Base-by-base conservation (phyloP, 768 basidiomycete genomes). In the Macrolepiota fuliginosa region DNA sequence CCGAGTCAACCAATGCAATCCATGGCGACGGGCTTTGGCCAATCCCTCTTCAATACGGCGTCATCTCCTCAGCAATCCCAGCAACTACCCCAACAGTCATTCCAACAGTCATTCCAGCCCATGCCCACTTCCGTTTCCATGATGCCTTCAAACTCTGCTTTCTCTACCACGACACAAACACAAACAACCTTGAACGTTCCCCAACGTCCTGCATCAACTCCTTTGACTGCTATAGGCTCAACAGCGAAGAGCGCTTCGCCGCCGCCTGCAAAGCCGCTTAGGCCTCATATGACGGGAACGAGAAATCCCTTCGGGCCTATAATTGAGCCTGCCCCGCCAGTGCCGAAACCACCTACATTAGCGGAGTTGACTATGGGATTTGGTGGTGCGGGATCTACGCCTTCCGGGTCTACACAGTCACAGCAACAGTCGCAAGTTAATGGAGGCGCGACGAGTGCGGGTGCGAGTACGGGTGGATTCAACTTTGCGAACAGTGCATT, bases 261-360 rank as follows among this genome's bases (percentile, higher is more conserved):
- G 4, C 80, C 82, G 39, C 65, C 76, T 2, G 78, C 81, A 2
- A 86, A 88, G 68, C 86, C 87, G 6, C 82, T 98, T 27, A 88
- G 86, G 67, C 81, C 94, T 5, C 96, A 98, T 71, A 87, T 90
- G 71, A 99, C 97, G 2, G 96, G 97, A 27, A 92, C 93, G 6
- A 88, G 86, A 66, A 99, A 99, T 80, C 97, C 97, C 2, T 99
- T 99, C 65, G 96, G 94, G 5, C 83, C 85, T 32, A 84, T 91
- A 3, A 78, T 83, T 4, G 80, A 81, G 9, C 76, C 84, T 24
- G 83, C 87, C 1, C 87, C 90, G 15, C 79, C 82, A 6, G 78
- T 91, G 27, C 90, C 92, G 1, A 90, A 88, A 71, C 83, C 80
- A 29, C 92, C 90, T 10, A 94, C 92, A 1, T 76, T 98, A 68